Conservation (phyloP, 345 rosid species). For the Limnanthes douglasii region DNA sequence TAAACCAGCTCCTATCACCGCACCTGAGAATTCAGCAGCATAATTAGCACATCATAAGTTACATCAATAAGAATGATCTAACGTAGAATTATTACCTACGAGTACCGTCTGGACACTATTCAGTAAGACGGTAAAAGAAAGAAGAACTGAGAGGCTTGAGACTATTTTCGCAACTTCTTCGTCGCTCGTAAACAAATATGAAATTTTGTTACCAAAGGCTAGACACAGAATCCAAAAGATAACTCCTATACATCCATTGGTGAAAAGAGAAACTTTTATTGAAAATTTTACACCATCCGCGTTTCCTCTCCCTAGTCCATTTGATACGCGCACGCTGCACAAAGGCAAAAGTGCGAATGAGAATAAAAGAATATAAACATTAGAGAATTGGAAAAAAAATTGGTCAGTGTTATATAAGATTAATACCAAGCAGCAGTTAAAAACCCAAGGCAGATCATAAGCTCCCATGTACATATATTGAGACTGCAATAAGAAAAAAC, state of each 20-base stretch:
- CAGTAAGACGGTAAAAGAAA: slow-evolving; percentile 28
- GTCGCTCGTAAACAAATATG: slow-evolving; percentile 22
- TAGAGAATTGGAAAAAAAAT: no score
- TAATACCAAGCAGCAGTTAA: no score
- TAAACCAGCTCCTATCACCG: slow-evolving; percentile 34
- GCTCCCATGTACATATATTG: slow-evolving; percentile 10
- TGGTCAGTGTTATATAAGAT: no score
- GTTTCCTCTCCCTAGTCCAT: slow-evolving; percentile 42
- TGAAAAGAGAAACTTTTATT: slow-evolving; percentile 20
- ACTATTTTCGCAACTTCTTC: slow-evolving; percentile 17
- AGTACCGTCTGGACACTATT: slow-evolving; percentile 36
- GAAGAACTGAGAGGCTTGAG: slow-evolving; percentile 21
- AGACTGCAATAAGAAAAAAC: slow-evolving; percentile 17
- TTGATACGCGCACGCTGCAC: slow-evolving; percentile 53
- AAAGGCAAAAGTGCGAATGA: slow-evolving; percentile 16
- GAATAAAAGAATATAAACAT: slow-evolving; percentile 1
- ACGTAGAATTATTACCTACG: no score
- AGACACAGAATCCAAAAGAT: slow-evolving; percentile 21
- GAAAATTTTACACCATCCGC: slow-evolving; percentile 31
- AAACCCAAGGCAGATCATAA: no score
- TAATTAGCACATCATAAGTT: no score
- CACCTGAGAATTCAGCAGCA: no score
- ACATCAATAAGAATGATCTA: no score
- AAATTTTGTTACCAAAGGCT: slow-evolving; percentile 18
- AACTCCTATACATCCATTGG: slow-evolving; percentile 25